These are phyloP conservation scores for Betula pendula DNA, from an alignment of 306 rosid genomes.

Conservation along the genomic window DNA sequence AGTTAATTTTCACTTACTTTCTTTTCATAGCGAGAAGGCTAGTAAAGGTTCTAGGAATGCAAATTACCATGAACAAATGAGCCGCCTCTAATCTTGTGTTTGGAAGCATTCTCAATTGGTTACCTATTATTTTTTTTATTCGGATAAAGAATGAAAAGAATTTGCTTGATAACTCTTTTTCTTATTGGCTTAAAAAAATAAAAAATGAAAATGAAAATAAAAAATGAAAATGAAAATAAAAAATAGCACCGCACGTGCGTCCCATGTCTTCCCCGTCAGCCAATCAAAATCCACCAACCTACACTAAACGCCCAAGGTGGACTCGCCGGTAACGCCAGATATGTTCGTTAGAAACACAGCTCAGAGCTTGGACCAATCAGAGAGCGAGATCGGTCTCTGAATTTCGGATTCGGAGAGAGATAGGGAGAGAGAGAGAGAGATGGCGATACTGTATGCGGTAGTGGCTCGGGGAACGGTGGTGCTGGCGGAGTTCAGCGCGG, in stretches of 20 bases:
- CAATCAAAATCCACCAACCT: not conserved
- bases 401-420: not conserved
- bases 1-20: no score
- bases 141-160: no score
- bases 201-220: no score
- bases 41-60: no score
- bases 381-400: constrained; percentile 18
- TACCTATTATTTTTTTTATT: no score
- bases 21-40: no score
- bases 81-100: no score
- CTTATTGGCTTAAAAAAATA: no score
- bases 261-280: not conserved
- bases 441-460: constrained; percentile 95
- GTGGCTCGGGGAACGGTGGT: constrained; percentile 94
- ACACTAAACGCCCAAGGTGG: constrained; percentile 12
- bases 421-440: constrained; percentile 17
- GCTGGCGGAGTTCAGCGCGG: constrained; percentile 94
- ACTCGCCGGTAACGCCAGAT: constrained; percentile 36
- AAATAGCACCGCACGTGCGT: not conserved
- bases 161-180: no score
- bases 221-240: not conserved
- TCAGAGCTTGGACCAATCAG: constrained; percentile 1
- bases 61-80: no score
- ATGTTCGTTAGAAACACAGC: not conserved
- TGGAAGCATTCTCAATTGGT: no score